Base-by-base conservation (phyloP, 805 yeast genomes). In the Komagataella pastoris region DNA sequence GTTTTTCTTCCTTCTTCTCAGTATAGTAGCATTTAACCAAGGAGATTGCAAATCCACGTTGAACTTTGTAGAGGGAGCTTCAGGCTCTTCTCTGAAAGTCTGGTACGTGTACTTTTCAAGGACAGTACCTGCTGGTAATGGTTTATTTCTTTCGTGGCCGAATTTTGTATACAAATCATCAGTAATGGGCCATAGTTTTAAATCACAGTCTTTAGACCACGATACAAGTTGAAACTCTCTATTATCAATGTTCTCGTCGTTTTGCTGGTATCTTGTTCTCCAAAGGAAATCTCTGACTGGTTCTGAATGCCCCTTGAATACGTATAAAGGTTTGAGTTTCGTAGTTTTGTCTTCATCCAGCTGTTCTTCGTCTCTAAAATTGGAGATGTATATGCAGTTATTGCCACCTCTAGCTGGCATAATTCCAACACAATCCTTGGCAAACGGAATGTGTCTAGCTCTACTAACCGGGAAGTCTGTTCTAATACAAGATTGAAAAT, bases 401-500 rank as follows among this genome's bases (percentile, higher is more conserved):
- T 77, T 74, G 3, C 97, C 97, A 0, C 96, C 97, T 49, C 95
- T 69, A 53, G 86, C 72, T 0, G 99, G 99, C 86, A 89, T 85
- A 2, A 93, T 79, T 6, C 93, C 88, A 61, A 91, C 86, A 1
- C 95, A 84, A 47, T 71, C 75, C 40, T 76, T 73, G 0, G 98
- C 98, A 69, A 88, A 88, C 0, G 98, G 99, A 44, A 90, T 70
- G 53, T 83, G 81, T 48, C 98, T 69, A 0, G 97, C 96, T 55
- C 96, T 74, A 69, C 95, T 81, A 1, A 93, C 87, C 0, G 98
- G 97, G 62, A 83, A 91, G 46, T 77, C 85, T 0, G 97, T 81
- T 7, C 71, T 63, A 0, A 91, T 76, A 0, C 83, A 77, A 40
- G 77, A 77, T 5, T 72, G 66, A 0, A 95, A 87, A 8, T 65